Percentiles rank a stretch among this genome's conserved stretches.
phyloP scores from a whole-genome alignment of 441 rosid species.

The Isatis lusitanica region DNA sequence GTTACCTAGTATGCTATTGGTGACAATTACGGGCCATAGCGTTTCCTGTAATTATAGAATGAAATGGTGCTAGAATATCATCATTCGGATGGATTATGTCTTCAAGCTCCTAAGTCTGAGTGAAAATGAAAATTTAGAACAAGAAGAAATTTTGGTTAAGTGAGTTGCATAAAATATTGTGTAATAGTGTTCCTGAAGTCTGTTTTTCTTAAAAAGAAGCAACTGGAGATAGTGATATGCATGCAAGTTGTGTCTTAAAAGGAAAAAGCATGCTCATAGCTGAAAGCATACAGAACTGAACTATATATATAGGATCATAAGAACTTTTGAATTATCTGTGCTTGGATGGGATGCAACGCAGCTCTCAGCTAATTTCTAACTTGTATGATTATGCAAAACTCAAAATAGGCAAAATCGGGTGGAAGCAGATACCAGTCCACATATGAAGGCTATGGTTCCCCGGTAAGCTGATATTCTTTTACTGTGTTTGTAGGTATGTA shows the following conservation, averaged over 20 bases:
- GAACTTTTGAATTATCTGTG: constrained; percentile 3
- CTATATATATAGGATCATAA: background rate
- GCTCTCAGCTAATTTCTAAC: constrained; percentile 7
- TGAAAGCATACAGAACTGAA: constrained; percentile 5
- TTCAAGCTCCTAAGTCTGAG: background rate
- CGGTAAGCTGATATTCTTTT: constrained; percentile 47
- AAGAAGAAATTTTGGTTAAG: constrained; percentile 1
- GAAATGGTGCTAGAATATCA: constrained; percentile 3
- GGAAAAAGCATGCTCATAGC: constrained; percentile 4
- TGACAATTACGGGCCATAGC: constrained; percentile 10
- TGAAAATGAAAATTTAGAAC: background rate
- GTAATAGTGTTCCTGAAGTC: background rate
- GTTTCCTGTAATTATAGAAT: constrained; percentile 1
- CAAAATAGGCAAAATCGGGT: constrained; percentile 59
- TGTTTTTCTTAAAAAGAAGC: constrained; percentile 7
- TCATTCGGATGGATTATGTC: background rate
- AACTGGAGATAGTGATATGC: background rate
- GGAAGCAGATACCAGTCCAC: constrained; percentile 60
- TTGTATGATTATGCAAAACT: constrained; percentile 22
- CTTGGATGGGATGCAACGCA: background rate
- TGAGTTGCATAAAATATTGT: background rate
- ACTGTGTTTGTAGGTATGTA: background rate
- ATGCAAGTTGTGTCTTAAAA: constrained; percentile 6
- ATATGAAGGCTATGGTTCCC: constrained; percentile 72
- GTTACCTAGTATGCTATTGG: constrained; percentile 10